Conservation (phyloP, 306 rosid genomes). For the Vigna trinervia region DNA sequence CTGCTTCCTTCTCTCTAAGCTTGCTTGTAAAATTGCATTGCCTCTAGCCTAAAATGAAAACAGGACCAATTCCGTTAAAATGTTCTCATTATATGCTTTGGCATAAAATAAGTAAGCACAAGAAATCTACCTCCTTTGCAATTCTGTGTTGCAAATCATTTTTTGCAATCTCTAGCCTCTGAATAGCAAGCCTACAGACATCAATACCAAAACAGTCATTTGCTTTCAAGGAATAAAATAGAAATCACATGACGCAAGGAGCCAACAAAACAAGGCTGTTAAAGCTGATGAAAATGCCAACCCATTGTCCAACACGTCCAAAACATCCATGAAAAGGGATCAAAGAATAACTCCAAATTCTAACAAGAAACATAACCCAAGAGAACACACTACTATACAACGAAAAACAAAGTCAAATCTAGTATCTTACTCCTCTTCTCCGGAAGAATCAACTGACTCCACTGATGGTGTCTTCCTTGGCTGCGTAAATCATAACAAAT, state of each 20-base stretch:
- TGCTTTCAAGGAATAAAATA: not conserved
- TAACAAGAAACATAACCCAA: conserved; percentile 26
- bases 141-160: conserved; percentile 92
- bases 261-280: conserved; percentile 3
- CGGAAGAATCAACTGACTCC: conserved; percentile 97
- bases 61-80: conserved; percentile 38
- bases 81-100: conserved; percentile 25
- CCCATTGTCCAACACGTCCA: conserved; percentile 1
- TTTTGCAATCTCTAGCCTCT: conserved; percentile 94
- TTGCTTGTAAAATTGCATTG: conserved; percentile 97
- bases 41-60: conserved; percentile 82
- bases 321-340: not conserved
- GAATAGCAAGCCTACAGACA: conserved; percentile 84
- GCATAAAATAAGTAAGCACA: conserved; percentile 33
- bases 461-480: conserved; percentile 87
- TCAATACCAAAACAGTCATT: conserved; percentile 16
- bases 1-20: conserved; percentile 99
- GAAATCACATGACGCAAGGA: conserved; percentile 6
- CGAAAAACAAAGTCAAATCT: conserved; percentile 16
- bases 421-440: conserved; percentile 96
- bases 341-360: not conserved
- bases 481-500: conserved; percentile 58
- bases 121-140: conserved; percentile 85
- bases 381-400: not conserved
- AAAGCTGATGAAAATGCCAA: conserved; percentile 11